Base-by-base conservation (phyloP, 192 early-diverging fungal species). In the Coemansia sp. region DNA sequence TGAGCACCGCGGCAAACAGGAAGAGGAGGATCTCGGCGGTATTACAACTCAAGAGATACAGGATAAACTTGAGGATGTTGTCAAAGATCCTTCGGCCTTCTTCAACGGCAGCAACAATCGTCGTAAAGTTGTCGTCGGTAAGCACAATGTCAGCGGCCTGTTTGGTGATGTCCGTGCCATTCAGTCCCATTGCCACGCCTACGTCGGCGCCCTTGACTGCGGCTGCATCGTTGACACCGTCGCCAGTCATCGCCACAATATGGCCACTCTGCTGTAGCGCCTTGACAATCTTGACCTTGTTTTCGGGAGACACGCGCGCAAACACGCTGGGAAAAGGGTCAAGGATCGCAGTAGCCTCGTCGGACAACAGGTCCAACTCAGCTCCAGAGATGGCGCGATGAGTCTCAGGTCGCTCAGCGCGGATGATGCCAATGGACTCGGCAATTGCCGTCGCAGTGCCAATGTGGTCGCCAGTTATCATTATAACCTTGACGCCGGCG, bases 401-500 rank as follows among this genome's bases (percentile, higher is more conserved):
- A 63, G 75, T 84, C 63, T 78, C 69, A 8, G 73, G 64, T 14
- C 73, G 75, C 70, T 79, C 83, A 28, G 83, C 74, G 60, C 94
- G 86, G 30, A 96, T 78, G 49, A 99, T 99, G 30, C 94, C 94
- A 35, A 99, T 84, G 40, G 96, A 87, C 62, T 84, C 86, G 30
- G 96, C 96, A 72, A 99, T 98, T 5, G 97, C 95, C 19, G 90
- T 88, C 2, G 97, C 97, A 11, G 97, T 99, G 64, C 87, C 87
- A 44, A 95, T 87, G 70, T 99, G 97, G 74, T 99, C 96, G 55
- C 97, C 97, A 5, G 97, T 99, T 62, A 99, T 95, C 97, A 99
- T 99, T 26, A 96, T 87, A 4, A 99, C 97, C 50, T 89, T 89
- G 77, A 99, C 94, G 9, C 96, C 97, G 6, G 97, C 97, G n/a